A percentile compares a stretch with the other conserved stretches of the same genome.
Conservation (phyloP, 495 filamentous ascomycete genomes). For the Lindgomyces ingoldianus region DNA sequence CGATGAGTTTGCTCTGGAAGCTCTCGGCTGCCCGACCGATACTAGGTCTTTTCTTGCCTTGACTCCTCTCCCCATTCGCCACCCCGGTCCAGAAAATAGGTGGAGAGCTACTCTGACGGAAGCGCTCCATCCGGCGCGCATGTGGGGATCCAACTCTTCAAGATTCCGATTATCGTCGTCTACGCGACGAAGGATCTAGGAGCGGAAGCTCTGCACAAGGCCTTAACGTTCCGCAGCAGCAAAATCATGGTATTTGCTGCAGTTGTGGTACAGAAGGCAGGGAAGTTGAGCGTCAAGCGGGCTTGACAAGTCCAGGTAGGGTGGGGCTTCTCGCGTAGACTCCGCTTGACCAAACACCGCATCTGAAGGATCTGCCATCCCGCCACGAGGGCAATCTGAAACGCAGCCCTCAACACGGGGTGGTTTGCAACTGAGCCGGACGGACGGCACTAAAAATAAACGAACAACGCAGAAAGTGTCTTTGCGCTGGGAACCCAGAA, state of each 20-base stretch:
- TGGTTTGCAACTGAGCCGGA: not conserved
- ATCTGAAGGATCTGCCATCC: not conserved
- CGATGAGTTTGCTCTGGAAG: constrained; percentile 28
- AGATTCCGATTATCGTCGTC: not conserved
- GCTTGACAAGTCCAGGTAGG: not conserved
- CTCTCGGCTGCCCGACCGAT: constrained; percentile 29
- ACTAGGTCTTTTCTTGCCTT: constrained; percentile 19
- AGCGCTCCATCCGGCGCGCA: constrained; percentile 12
- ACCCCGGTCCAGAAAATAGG: not conserved
- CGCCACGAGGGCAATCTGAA: not conserved
- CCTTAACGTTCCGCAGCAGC: not conserved
- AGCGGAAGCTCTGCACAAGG: not conserved
- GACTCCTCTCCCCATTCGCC: not conserved
- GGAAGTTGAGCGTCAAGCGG: not conserved
- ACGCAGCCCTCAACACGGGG: not conserved
- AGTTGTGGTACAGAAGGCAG: not conserved
- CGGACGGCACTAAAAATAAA: not conserved
- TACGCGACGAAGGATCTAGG: constrained; percentile 3
- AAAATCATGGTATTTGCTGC: not conserved
- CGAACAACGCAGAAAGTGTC: not conserved
- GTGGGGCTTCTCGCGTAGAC: not conserved
- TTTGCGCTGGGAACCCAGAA: not conserved
- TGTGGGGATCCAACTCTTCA: not conserved
- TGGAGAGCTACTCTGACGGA: constrained; percentile 15
- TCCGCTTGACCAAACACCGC: too few relatives aligned